These are phyloP conservation scores for Fraxinus paxiana DNA, from an alignment of 305 asterid genomes.

Conservation along the genomic window DNA sequence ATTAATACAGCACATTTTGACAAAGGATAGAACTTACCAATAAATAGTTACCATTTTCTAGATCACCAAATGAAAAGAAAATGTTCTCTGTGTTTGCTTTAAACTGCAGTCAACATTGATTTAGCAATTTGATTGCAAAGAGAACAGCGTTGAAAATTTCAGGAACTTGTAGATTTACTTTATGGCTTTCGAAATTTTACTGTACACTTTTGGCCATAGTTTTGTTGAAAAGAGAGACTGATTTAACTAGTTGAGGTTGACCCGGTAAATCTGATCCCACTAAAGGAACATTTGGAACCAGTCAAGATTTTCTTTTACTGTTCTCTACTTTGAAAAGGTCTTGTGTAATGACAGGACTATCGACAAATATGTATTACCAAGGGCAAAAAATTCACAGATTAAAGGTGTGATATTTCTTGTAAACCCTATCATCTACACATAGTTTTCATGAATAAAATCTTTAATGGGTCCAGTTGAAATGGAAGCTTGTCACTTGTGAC, in stretches of 20 bases:
- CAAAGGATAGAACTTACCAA: background rate
- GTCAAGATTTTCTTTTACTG: background rate
- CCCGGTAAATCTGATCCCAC: background rate
- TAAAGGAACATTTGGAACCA: background rate
- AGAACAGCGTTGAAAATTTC: background rate
- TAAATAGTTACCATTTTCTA: background rate
- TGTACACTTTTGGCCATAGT: background rate
- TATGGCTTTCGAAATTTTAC: background rate
- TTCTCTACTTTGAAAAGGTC: background rate
- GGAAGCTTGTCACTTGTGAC: background rate
- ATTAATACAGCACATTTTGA: background rate
- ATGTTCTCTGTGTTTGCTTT: background rate
- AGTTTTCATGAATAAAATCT: background rate
- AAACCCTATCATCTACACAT: background rate
- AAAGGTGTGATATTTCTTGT: background rate
- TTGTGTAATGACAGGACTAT: background rate
- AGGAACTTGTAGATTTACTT: background rate
- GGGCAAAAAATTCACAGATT: background rate
- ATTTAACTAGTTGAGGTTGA: background rate
- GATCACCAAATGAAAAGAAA: background rate
- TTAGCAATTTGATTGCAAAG: background rate
- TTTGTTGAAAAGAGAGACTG: background rate
- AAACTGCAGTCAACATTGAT: background rate
- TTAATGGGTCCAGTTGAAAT: background rate
- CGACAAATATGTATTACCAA: background rate